Conservation (phyloP, 108 stramenopile species). For the Fragilaria crotonensis region DNA sequence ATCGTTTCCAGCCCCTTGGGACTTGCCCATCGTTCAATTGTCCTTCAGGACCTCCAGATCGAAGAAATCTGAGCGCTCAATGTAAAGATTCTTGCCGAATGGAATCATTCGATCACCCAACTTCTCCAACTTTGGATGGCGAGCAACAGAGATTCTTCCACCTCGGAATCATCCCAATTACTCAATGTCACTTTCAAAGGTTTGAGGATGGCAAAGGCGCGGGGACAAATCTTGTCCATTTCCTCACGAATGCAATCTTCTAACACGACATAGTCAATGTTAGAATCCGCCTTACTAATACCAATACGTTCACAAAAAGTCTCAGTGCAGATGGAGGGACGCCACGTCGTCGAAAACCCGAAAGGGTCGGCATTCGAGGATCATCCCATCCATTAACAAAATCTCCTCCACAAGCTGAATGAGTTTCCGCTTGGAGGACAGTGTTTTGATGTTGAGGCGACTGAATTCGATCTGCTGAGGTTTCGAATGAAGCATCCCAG, state of each 20-base stretch:
- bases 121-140: slow-evolving; percentile 77
- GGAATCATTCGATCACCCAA: slow-evolving; percentile 73
- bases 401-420: slow-evolving; percentile 83
- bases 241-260: slow-evolving; percentile 82
- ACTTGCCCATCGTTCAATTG: slow-evolving; percentile 39
- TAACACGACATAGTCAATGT: slow-evolving; percentile 71
- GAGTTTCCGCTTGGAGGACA: slow-evolving; percentile 90
- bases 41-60: slow-evolving; percentile 80
- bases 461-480: slow-evolving; percentile 91
- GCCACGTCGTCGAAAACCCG: slow-evolving; percentile 81
- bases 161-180: slow-evolving; percentile 58
- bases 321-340: slow-evolving; percentile 78
- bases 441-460: slow-evolving; percentile 85
- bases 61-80: slow-evolving; percentile 85
- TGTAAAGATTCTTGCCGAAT: slow-evolving; percentile 73
- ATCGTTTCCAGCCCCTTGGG: slow-evolving; percentile 86
- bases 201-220: slow-evolving; percentile 77
- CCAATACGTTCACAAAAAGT: slow-evolving; percentile 85
- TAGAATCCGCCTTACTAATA: slow-evolving; percentile 84
- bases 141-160: slow-evolving; percentile 66
- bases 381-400: slow-evolving; percentile 95
- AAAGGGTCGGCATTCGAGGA: slow-evolving; percentile 97
- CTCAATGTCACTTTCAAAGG: slow-evolving; percentile 82
- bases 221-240: slow-evolving; percentile 67
- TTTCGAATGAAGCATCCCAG: slow-evolving; percentile 44